phyloP scores from a whole-genome alignment of 1,284 basidiomycete genomes.

The Kwoniella shivajii region DNA sequence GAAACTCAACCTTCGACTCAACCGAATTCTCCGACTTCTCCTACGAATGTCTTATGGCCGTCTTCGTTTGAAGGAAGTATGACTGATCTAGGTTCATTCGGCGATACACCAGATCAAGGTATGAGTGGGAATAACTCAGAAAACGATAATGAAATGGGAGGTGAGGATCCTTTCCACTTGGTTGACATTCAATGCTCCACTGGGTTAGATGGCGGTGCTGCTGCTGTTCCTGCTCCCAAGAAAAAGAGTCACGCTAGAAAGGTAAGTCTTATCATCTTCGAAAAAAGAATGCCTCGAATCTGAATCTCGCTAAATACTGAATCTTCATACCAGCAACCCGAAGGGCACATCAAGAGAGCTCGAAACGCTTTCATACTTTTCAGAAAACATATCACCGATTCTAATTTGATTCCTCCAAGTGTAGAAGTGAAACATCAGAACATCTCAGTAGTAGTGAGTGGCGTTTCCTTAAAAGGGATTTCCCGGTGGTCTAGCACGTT shows the following conservation, averaged over 20 bases:
- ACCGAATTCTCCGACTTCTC: constrained; percentile 11
- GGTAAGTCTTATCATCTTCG: constrained; percentile 20
- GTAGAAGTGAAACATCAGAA: constrained; percentile 53
- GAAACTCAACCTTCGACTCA: constrained; percentile 8
- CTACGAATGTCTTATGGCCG: background rate
- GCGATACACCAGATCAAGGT: background rate
- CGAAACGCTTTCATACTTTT: constrained; percentile 51
- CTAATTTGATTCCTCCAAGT: constrained; percentile 45
- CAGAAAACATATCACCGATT: constrained; percentile 52
- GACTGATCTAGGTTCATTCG: constrained; percentile 3
- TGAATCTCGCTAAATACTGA: background rate
- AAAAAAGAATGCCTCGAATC: background rate
- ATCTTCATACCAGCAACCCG: constrained; percentile 32
- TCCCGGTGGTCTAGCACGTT: background rate
- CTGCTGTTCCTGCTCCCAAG: constrained; percentile 27
- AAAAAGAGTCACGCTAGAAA: constrained; percentile 47
- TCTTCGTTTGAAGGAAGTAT: constrained; percentile 2
- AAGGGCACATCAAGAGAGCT: constrained; percentile 44
- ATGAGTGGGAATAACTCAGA: constrained; percentile 14
- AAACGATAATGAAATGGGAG: background rate
- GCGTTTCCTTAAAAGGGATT: background rate
- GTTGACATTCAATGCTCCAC: no score
- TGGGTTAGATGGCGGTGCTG: constrained; percentile 1
- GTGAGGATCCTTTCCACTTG: no score
- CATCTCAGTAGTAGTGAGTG: constrained; percentile 49